Percentiles rank a stretch among this genome's conserved stretches.
phyloP scores from a whole-genome alignment of 2,329 filamentous ascomycete species.

The Aspergillus phoenicis region DNA sequence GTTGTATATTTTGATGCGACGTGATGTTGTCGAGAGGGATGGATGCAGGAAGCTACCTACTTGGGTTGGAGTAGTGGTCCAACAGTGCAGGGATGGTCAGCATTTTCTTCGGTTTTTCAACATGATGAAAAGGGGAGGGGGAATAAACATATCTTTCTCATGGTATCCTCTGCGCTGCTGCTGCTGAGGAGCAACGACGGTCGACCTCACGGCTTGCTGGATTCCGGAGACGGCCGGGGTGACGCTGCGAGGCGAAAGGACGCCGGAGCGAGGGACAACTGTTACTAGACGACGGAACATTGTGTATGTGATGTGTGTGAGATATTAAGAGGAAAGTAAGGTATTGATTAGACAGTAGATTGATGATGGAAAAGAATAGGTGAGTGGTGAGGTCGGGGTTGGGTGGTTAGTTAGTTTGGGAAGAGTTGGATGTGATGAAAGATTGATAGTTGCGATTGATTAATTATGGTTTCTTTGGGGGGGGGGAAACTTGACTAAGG shows the following conservation, averaged over 20 bases:
- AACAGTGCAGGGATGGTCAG: conserved; percentile 53
- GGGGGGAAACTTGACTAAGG: conserved; percentile 7
- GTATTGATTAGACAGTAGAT: conserved; percentile 25
- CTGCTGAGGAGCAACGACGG: conserved; percentile 38
- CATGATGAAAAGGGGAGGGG: background rate
- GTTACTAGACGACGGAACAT: conserved; percentile 63
- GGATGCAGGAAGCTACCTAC: conserved; percentile 44
- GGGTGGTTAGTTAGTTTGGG: background rate
- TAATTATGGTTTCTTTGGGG: conserved; percentile 15
- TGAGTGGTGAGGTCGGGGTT: background rate
- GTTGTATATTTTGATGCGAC: background rate
- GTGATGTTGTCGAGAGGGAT: background rate
- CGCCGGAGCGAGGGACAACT: conserved; percentile 55
- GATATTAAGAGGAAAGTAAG: conserved; percentile 26
- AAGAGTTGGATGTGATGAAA: conserved; percentile 7
- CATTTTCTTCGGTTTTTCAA: conserved; percentile 9
- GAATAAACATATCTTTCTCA: conserved; percentile 64
- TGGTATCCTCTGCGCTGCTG: conserved; percentile 57
- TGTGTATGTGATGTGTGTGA: background rate
- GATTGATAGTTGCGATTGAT: conserved; percentile 17
- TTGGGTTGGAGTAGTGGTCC: conserved; percentile 79
- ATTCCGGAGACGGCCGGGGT: conserved; percentile 50
- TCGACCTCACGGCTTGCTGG: conserved; percentile 44
- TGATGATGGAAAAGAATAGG: conserved; percentile 23
- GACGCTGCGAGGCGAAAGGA: conserved; percentile 50